Percentiles rank a stretch among this genome's conserved stretches.
Evolutionary conservation across 176 grass and related monocot genomes (phyloP).

Genomic region (Avena atlantica): DNA sequence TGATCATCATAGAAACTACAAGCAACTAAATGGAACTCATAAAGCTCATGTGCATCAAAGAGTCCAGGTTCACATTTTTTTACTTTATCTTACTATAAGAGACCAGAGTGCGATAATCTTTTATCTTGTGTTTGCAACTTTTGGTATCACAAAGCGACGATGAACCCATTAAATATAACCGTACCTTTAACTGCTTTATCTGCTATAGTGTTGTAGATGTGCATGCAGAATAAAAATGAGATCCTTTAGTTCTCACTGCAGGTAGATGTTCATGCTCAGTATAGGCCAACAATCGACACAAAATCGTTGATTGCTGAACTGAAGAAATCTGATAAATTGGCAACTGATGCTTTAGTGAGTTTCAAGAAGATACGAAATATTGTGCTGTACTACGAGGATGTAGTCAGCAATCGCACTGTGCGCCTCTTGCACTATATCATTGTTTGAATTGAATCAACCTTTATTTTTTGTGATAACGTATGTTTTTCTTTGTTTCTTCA

Average conservation of each 20-base stretch:
- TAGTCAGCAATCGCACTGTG: constrained; percentile 68
- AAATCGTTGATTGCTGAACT: constrained; percentile 62
- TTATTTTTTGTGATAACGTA: background rate
- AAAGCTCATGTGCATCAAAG: constrained; percentile 74
- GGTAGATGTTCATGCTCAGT: constrained; percentile 83
- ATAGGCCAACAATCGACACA: constrained; percentile 72
- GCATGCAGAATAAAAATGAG: background rate
- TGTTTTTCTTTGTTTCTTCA: constrained; percentile 42
- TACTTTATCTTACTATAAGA: constrained; percentile 4
- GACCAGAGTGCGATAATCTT: background rate
- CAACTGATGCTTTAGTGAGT: constrained; percentile 60
- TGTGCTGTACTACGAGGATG: constrained; percentile 94
- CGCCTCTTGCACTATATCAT: constrained; percentile 35
- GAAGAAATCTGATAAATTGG: constrained; percentile 56
- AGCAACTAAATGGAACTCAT: constrained; percentile 92
- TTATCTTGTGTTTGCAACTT: background rate
- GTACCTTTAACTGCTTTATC: background rate
- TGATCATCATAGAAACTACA: constrained; percentile 64
- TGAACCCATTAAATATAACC: background rate
- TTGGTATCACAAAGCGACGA: constrained; percentile 4
- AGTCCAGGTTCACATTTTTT: constrained; percentile 55
- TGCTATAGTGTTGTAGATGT: background rate
- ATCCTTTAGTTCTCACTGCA: constrained; percentile 40
- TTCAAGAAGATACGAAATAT: constrained; percentile 76
- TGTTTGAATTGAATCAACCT: background rate